Evolutionary conservation across 306 rosid species (phyloP).

Genomic region (Pyrus betulifolia): DNA sequence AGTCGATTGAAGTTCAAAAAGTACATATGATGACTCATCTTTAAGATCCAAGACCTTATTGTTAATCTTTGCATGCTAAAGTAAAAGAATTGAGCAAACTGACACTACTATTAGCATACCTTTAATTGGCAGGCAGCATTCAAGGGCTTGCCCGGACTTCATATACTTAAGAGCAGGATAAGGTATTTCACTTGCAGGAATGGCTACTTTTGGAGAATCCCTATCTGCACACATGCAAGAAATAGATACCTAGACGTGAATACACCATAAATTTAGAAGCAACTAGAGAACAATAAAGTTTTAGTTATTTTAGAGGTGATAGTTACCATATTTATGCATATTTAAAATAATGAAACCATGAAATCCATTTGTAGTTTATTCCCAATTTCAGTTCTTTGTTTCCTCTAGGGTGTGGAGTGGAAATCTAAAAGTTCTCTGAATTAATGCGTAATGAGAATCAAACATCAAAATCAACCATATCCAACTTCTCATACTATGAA

Average conservation of each 20-base stretch:
- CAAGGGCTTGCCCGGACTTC: slow-evolving; percentile 24
- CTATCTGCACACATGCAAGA: slow-evolving; percentile 30
- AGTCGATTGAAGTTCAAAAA: slow-evolving; percentile 3
- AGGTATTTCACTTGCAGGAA: slow-evolving; percentile 22
- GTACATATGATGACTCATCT: neutral
- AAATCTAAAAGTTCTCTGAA: neutral
- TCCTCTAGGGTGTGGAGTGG: neutral
- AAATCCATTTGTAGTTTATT: neutral
- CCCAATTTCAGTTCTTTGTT: too few species aligned
- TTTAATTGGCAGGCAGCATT: slow-evolving; percentile 25
- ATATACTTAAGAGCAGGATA: slow-evolving; percentile 11
- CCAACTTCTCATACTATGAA: neutral
- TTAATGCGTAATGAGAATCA: neutral
- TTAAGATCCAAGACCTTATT: neutral
- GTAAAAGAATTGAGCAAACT: neutral
- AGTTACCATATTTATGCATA: neutral
- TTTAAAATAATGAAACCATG: neutral
- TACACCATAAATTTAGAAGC: slow-evolving; percentile 10
- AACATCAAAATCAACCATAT: neutral
- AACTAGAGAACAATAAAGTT: neutral
- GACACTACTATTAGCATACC: slow-evolving; percentile 17
- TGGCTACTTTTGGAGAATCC: slow-evolving; percentile 25
- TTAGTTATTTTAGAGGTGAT: neutral
- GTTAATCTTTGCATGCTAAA: neutral
- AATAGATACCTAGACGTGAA: neutral